phyloP scores from a whole-genome alignment of 768 basidiomycete species.

The Rhodocollybia butyracea region DNA sequence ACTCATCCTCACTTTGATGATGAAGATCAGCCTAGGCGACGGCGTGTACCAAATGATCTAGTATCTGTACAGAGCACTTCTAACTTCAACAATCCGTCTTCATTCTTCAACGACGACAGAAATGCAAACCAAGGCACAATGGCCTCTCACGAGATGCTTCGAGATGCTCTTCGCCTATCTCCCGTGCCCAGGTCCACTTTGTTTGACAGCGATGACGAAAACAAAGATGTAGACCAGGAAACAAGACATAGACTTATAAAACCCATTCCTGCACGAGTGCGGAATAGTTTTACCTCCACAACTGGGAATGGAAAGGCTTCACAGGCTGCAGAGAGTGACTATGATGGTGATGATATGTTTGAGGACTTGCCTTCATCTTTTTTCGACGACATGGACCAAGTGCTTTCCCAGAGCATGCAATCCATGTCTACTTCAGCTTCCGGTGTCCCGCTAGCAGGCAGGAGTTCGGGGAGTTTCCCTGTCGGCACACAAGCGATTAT shows the following conservation, averaged over 20 bases:
- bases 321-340: slow-evolving; percentile 32
- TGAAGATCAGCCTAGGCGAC: slow-evolving; percentile 24
- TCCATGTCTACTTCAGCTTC: slow-evolving; percentile 1
- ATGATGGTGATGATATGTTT: slow-evolving; percentile 31
- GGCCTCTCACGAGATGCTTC: not conserved
- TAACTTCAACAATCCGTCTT: not conserved
- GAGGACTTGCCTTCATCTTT: slow-evolving; percentile 19
- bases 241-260: slow-evolving; percentile 12
- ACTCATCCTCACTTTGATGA: slow-evolving; percentile 21
- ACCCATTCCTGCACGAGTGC: slow-evolving; percentile 8
- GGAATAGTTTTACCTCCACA: slow-evolving; percentile 8
- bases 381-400: slow-evolving; percentile 34
- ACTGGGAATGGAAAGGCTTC: slow-evolving; percentile 12
- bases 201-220: slow-evolving; percentile 27
- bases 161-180: slow-evolving; percentile 13
- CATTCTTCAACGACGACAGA: not conserved
- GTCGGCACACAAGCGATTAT: slow-evolving; percentile 31
- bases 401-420: slow-evolving; percentile 15
- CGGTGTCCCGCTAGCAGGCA: not conserved
- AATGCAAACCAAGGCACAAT: not conserved
- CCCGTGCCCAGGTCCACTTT: slow-evolving; percentile 15
- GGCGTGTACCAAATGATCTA: slow-evolving; percentile 18
- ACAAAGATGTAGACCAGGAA: slow-evolving; percentile 16
- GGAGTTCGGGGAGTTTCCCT: slow-evolving; percentile 7
- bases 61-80: slow-evolving; percentile 1